These are phyloP conservation scores for Tricholomella constricta DNA, from an alignment of 768 basidiomycete species.

Conservation along the genomic window DNA sequence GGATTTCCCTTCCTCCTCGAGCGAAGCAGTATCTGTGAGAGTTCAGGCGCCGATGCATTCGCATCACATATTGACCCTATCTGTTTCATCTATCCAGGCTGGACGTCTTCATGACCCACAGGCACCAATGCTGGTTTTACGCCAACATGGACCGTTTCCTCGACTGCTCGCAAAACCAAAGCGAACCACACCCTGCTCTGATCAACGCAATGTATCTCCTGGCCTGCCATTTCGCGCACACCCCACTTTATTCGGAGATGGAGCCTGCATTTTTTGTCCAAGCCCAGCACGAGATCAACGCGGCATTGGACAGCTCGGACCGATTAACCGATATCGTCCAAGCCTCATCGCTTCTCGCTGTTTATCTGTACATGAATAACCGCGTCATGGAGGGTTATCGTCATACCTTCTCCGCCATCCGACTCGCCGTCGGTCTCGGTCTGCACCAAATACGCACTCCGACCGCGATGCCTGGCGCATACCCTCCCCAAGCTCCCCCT, in stretches of 20 bases:
- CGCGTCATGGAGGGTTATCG: conserved; percentile 61
- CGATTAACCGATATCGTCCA: conserved; percentile 60
- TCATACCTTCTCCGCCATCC: conserved; percentile 59
- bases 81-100: conserved; percentile 35
- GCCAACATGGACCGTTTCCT: conserved; percentile 45
- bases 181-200: conserved; percentile 56
- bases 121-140: conserved; percentile 62
- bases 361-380: conserved; percentile 60
- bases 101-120: conserved; percentile 55
- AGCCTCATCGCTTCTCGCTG: conserved; percentile 59
- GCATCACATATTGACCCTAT: neutral
- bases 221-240: conserved; percentile 55
- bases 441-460: conserved; percentile 51
- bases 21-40: conserved; percentile 43
- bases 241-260: conserved; percentile 39
- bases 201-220: conserved; percentile 64
- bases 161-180: conserved; percentile 27
- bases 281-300: conserved; percentile 50
- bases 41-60: neutral
- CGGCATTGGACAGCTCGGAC: conserved; percentile 55
- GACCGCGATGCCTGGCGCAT: conserved; percentile 12
- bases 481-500: conserved; percentile 19
- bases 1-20: conserved; percentile 29
- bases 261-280: conserved; percentile 52
- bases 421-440: conserved; percentile 62